A percentile compares a stretch with the other conserved stretches of the same genome.
Evolutionary conservation across 192 early-diverging fungal species (phyloP).

Genomic region (Thoreauomyces humboldtii): DNA sequence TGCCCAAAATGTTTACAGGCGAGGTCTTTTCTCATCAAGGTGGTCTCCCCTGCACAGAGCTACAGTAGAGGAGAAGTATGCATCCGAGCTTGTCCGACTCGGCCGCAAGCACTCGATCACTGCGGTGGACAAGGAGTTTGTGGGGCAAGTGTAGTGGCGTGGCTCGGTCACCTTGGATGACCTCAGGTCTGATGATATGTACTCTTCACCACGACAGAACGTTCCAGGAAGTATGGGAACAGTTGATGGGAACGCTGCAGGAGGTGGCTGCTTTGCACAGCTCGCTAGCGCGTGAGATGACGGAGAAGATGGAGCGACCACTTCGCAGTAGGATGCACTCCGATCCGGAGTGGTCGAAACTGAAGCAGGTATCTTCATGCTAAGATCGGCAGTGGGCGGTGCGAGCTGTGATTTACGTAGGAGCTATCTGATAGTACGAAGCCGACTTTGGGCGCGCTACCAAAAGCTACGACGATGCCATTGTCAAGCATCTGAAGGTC

Average conservation of each 20-base stretch:
- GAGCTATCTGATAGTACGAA: slow-evolving; percentile 7
- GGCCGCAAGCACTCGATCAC: slow-evolving; percentile 11
- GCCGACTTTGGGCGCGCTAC: slow-evolving; percentile 11
- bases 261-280: slow-evolving; percentile 14
- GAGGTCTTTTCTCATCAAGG: background rate
- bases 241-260: background rate
- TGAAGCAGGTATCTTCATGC: slow-evolving; percentile 15
- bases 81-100: slow-evolving; percentile 9
- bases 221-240: slow-evolving; percentile 22
- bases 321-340: slow-evolving; percentile 2
- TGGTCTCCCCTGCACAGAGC: slow-evolving; percentile 11
- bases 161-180: background rate
- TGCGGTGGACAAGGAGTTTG: slow-evolving; percentile 10
- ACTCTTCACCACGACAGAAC: background rate
- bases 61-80: slow-evolving; percentile 25
- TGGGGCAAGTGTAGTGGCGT: too few relatives aligned
- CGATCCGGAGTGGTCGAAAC: slow-evolving; percentile 15
- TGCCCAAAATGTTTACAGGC: background rate
- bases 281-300: slow-evolving; percentile 6
- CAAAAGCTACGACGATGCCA: slow-evolving; percentile 25
- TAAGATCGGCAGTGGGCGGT: background rate
- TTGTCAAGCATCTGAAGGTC: slow-evolving; percentile 30
- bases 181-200: background rate
- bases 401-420: background rate
- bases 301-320: slow-evolving; percentile 12